Evolutionary conservation across 768 basidiomycete species (phyloP).

Genomic region (Phanerochaete carnosa): DNA sequence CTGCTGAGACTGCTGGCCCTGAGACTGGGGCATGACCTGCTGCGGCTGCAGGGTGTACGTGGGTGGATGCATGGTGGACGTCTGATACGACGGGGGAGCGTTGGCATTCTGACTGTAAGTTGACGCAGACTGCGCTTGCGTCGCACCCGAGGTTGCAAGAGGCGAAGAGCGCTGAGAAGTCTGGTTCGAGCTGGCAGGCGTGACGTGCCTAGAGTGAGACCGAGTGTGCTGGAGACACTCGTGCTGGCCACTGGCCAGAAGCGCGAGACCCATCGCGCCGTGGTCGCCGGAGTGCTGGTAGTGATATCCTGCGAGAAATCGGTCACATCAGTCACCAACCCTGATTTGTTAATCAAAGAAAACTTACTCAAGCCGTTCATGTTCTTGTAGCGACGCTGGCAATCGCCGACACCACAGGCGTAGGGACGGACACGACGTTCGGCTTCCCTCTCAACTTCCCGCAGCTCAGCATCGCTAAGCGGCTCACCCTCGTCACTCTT

Average conservation of each 20-base stretch:
- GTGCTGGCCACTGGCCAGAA: conserved; percentile 76
- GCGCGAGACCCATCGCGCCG: conserved; percentile 80
- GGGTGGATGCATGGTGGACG: conserved; percentile 6
- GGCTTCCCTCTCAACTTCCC: conserved; percentile 79
- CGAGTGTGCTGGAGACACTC: conserved; percentile 40
- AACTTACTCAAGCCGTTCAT: conserved; percentile 85
- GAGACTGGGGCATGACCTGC: background rate
- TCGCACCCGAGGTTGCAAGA: conserved; percentile 13
- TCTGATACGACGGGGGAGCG: conserved; percentile 6
- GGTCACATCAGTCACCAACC: conserved; percentile 4
- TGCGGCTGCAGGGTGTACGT: conserved; percentile 7
- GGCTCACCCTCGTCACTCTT: conserved; percentile 31
- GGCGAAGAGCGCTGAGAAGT: conserved; percentile 13
- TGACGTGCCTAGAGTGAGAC: conserved; percentile 21
- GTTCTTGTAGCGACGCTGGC: conserved; percentile 91
- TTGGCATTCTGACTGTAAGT: background rate
- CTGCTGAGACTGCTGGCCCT: conserved; percentile 3
- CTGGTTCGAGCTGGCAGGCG: conserved; percentile 15
- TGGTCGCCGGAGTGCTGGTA: conserved; percentile 97
- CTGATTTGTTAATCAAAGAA: background rate
- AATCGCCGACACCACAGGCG: conserved; percentile 86
- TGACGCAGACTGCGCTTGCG: conserved; percentile 16
- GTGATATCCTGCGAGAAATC: conserved; percentile 57
- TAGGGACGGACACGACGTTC: conserved; percentile 81
- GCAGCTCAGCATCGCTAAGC: conserved; percentile 52